Percentiles rank a stretch among this genome's conserved stretches.
phyloP scores from a whole-genome alignment of 139 green algal species.

The Chlamydomonas eustigma region DNA sequence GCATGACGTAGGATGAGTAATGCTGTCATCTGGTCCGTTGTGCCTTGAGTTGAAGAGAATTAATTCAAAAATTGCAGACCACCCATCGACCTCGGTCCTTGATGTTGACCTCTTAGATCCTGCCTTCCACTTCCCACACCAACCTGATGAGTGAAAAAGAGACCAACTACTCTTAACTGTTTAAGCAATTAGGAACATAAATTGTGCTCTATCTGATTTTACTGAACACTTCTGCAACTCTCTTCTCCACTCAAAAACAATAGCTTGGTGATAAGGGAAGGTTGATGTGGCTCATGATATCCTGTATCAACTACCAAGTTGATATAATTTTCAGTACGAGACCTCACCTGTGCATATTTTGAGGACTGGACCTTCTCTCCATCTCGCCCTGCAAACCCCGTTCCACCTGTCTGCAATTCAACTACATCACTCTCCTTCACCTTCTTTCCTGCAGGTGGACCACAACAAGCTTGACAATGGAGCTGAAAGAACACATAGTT shows the following conservation, averaged over 20 bases:
- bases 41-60: no score
- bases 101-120: slow-evolving; percentile 75
- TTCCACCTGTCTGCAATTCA: slow-evolving; percentile 67
- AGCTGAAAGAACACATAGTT: neutral
- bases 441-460: neutral
- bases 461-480: neutral
- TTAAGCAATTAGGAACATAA: neutral
- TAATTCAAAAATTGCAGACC: slow-evolving; percentile 70
- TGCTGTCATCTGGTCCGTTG: no score
- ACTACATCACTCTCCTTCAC: slow-evolving; percentile 60
- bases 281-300: neutral
- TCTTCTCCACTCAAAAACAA: neutral
- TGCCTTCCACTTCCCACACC: slow-evolving; percentile 64
- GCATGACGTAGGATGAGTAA: no score
- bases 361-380: slow-evolving; percentile 48
- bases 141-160: slow-evolving; percentile 32
- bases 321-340: neutral
- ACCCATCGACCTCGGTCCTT: slow-evolving; percentile 42
- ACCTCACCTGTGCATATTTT: slow-evolving; percentile 15
- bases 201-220: slow-evolving; percentile 25
- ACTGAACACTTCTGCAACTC: neutral
- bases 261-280: neutral
- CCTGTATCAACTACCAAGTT: neutral
- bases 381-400: slow-evolving; percentile 75
- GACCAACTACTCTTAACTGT: neutral